phyloP scores from a whole-genome alignment of 768 basidiomycete genomes.

The Boletus eberwhitei region DNA sequence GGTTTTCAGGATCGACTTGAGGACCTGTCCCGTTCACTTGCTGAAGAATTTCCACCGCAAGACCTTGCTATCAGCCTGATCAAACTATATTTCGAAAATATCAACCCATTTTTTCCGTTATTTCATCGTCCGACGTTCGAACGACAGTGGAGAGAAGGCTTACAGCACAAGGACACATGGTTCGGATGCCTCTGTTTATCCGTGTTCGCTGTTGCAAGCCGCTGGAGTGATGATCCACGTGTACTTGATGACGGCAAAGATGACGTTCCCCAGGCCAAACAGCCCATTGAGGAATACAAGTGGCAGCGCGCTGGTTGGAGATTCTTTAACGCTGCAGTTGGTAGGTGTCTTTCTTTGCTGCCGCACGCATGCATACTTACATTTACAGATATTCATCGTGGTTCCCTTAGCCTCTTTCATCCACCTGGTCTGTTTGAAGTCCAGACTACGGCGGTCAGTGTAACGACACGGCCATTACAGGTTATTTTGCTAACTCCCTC shows the following conservation, averaged over 20 bases:
- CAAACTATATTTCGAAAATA: constrained; percentile 61
- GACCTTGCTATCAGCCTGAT: constrained; percentile 61
- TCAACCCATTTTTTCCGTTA: constrained; percentile 60
- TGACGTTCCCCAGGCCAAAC: constrained; percentile 19
- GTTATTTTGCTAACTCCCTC: constrained; percentile 6
- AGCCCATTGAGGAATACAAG: constrained; percentile 30
- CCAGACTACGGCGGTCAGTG: constrained; percentile 50
- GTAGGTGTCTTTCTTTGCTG: constrained; percentile 31
- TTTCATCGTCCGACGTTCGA: constrained; percentile 72
- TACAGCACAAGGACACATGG: constrained; percentile 54
- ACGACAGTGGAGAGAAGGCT: constrained; percentile 49
- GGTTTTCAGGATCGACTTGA: constrained; percentile 33
- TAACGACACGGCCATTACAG: constrained; percentile 2
- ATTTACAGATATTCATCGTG: constrained; percentile 46
- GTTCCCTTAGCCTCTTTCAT: constrained; percentile 49
- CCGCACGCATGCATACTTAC: constrained; percentile 1
- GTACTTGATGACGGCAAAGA: constrained; percentile 41
- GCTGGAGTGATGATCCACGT: constrained; percentile 61
- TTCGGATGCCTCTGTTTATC: constrained; percentile 61
- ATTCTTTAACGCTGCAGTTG: constrained; percentile 56
- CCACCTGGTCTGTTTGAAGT: constrained; percentile 62
- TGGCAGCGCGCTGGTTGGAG: constrained; percentile 59
- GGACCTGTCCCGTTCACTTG: constrained; percentile 32
- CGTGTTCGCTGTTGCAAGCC: constrained; percentile 67
- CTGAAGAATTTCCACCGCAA: constrained; percentile 55